A percentile compares a stretch with the other conserved stretches of the same genome.
Evolutionary conservation across 805 yeast genomes (phyloP).

Genomic region (Cyberlindnera amylophila): DNA sequence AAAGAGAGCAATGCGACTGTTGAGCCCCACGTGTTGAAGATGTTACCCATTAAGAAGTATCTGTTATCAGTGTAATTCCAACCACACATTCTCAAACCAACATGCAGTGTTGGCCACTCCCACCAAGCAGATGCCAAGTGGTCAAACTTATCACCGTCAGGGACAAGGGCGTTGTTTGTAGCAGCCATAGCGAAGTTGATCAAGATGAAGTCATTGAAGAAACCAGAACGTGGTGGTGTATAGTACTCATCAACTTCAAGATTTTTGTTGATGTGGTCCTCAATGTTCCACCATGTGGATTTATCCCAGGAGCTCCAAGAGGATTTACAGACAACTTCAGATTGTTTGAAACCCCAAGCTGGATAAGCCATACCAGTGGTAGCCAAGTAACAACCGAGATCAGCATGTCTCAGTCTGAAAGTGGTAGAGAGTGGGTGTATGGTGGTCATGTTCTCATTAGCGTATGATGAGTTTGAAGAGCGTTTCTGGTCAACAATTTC

Average conservation of each 20-base stretch:
- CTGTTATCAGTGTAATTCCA: slow-evolving; percentile 57
- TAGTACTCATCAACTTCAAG: slow-evolving; percentile 50
- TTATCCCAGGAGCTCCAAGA: slow-evolving; percentile 60
- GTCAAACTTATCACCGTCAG: slow-evolving; percentile 73
- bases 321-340: slow-evolving; percentile 69
- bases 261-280: slow-evolving; percentile 57
- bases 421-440: slow-evolving; percentile 76
- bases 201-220: slow-evolving; percentile 69
- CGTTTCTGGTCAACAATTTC: slow-evolving; percentile 65
- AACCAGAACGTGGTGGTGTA: slow-evolving; percentile 63
- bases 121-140: slow-evolving; percentile 68
- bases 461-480: slow-evolving; percentile 34
- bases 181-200: slow-evolving; percentile 85
- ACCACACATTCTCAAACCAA: slow-evolving; percentile 72
- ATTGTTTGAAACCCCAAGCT: slow-evolving; percentile 82
- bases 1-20: slow-evolving; percentile 51
- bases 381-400: slow-evolving; percentile 72
- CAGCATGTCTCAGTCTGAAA: slow-evolving; percentile 62
- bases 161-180: slow-evolving; percentile 75
- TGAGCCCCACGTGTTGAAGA: slow-evolving; percentile 75
- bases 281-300: slow-evolving; percentile 87
- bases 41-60: slow-evolving; percentile 70
- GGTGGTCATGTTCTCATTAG: slow-evolving; percentile 45
- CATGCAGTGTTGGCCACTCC: slow-evolving; percentile 80
- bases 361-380: slow-evolving; percentile 68